Evolutionary conservation across 2,329 filamentous ascomycete genomes (phyloP), one percentile per base, ranked within the genome.

Genomic region (Hypoxylon sp.): DNA sequence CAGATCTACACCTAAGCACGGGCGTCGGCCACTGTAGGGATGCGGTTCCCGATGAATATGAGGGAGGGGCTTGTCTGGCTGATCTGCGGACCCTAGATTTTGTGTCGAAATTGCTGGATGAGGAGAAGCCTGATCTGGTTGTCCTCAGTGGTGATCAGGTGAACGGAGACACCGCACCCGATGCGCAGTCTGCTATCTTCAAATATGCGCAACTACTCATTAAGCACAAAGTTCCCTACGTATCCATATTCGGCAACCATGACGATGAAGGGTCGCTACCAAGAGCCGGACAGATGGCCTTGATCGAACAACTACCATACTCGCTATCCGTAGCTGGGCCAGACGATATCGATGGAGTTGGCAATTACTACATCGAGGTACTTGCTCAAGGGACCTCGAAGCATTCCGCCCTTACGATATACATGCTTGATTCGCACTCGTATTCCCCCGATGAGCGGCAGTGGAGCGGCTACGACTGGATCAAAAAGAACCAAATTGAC

Each of bases 201-300:
- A 99, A 99, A 81, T 94, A 94, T 75, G 92, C 93, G 5, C 90
- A 93, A 52, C 85, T 97, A 11, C 88, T 99, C 55, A 92, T 94
- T 69, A 90, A 94, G 78, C 92, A 92, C 78, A 93, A 94, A 75
- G 94, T 98, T 39, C 96, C 96, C 0, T 98, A 97, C 76, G 93
- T 94, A 14, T 91, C 91, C 67, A 98, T 99, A 66, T 98, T 98
- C 76, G 96, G 96, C 63, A 99, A 99, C 79, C 96, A 99, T 80
- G 96, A 99, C 77, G 95, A 98, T 75, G 95, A 98, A 83, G 91
- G 91, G 0, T 89, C 92, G 50, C 86, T 98, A 71, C 88, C 90
- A 14, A 91, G 96, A 62, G 83, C 87, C 3, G 88, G 88, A 2
- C 91, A 96, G 76, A 98, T 99, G 94, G 85, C 89, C 3, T 85